Base-by-base conservation (phyloP, 2,329 filamentous ascomycete genomes). In the Penicillium sp. region DNA sequence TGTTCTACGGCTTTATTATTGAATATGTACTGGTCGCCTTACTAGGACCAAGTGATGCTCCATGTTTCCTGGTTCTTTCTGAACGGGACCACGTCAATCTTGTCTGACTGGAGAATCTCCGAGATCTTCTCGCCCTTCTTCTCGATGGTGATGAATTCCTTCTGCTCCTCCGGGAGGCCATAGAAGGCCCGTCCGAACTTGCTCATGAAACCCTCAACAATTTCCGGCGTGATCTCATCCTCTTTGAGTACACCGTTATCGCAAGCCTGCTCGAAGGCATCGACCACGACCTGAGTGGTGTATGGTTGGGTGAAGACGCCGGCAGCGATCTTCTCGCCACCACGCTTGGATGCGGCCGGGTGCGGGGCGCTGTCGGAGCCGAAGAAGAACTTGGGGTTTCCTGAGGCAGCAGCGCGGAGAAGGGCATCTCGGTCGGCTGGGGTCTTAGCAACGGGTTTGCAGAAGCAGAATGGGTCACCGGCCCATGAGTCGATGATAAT, bases 401-500 rank as follows among this genome's bases (percentile, higher is more conserved):
- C 78, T 19, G 72, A 74, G 1, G 70, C 70, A 3, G 76, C 79
- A 1, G 82, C 79, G 39, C 79, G 76, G 45, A 94, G 69, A 35
- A 95, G 75, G 6, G 87, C 86, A 45, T 83, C 79, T 5, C 88
- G 79, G 62, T 90, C 84, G 15, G 76, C 78, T 0, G 87, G 83
- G 32, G 80, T 83, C 73, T 87, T 87, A 44, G 84, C 81, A 29
- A 86, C 80, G 5, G 83, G 83, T 65, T 87, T 87, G 73, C 84
- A 87, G 73, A 90, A 94, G 63, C 84, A 81, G 79, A 91, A 83
- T 63, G 89, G 78, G 61, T 86, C 79, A 46, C 75, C 74, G 19
- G 82, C 80, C 74, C 84, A 85, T 60, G 89, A 83, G 61, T 93
- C 85, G 15, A 87, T 82, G 12, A 85, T 88, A 29, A 96, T 77